Conservation (phyloP, 495 filamentous ascomycete genomes). For the Terfezia claveryi region DNA sequence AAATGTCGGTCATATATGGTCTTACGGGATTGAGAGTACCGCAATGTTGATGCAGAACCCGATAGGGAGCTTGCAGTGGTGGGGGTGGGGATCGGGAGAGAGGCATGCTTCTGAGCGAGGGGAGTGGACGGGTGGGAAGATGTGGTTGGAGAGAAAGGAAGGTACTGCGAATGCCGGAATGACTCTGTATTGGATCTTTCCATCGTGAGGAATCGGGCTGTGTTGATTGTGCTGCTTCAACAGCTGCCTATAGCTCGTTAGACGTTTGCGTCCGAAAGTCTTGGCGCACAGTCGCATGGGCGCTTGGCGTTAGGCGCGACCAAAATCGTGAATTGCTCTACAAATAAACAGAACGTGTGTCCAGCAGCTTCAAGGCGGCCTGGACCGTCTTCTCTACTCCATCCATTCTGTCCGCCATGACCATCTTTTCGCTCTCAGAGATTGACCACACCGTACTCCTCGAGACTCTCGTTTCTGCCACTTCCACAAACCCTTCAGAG, state of each 20-base stretch:
- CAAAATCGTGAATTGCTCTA: no score
- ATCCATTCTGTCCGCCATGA: background rate
- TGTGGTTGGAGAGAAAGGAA: background rate
- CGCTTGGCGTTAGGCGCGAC: no score
- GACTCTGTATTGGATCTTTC: background rate
- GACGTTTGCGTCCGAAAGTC: no score
- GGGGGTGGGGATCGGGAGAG: background rate
- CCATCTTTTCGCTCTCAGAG: background rate
- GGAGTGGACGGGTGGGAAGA: background rate
- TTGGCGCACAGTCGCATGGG: no score
- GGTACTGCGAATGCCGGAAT: background rate
- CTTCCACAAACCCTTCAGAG: background rate
- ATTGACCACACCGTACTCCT: background rate
- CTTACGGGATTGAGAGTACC: conserved; percentile 84
- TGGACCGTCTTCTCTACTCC: no score
- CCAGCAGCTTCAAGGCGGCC: no score
- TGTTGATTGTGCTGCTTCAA: no score
- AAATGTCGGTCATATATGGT: conserved; percentile 94
- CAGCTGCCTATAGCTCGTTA: no score
- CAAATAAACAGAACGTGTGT: no score
- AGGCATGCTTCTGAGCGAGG: background rate
- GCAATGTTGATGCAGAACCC: conserved; percentile 36
- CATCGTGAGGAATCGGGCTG: background rate
- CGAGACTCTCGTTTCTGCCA: background rate
- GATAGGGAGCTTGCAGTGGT: background rate